phyloP scores from a whole-genome alignment of 441 rosid genomes.

The Adansonia rubrostipa region DNA sequence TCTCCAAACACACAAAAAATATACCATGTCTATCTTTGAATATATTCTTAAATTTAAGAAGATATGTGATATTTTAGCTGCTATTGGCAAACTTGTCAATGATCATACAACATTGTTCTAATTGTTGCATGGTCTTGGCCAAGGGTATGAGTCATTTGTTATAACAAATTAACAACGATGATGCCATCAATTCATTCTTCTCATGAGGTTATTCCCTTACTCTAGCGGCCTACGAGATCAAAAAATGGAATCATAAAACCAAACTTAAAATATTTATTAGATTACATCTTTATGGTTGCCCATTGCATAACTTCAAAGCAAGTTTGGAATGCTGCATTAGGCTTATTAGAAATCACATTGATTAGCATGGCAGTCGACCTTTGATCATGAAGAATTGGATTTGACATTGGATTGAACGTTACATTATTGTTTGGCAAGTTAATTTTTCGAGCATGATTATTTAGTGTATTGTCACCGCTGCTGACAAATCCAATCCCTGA shows the following conservation, averaged over 20 bases:
- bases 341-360: neutral
- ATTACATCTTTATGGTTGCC: too few species aligned
- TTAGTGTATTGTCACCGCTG: neutral
- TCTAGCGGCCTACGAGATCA: neutral
- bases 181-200: neutral
- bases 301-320: neutral
- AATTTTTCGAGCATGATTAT: neutral
- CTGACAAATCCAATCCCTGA: conserved; percentile 12
- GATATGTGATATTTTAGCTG: neutral
- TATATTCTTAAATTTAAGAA: neutral
- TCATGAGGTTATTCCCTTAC: neutral
- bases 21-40: neutral
- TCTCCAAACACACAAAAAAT: neutral
- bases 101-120: neutral
- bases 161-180: neutral
- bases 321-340: neutral
- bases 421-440: neutral
- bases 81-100: neutral
- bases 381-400: neutral
- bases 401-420: neutral
- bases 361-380: neutral
- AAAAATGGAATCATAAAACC: too few species aligned
- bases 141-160: neutral
- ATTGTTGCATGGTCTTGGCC: neutral
- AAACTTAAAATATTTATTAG: too few species aligned